Percentiles rank a stretch among this genome's conserved stretches.
phyloP scores from a whole-genome alignment of 1,284 basidiomycete genomes.

The Bondarzewia mesenterica region DNA sequence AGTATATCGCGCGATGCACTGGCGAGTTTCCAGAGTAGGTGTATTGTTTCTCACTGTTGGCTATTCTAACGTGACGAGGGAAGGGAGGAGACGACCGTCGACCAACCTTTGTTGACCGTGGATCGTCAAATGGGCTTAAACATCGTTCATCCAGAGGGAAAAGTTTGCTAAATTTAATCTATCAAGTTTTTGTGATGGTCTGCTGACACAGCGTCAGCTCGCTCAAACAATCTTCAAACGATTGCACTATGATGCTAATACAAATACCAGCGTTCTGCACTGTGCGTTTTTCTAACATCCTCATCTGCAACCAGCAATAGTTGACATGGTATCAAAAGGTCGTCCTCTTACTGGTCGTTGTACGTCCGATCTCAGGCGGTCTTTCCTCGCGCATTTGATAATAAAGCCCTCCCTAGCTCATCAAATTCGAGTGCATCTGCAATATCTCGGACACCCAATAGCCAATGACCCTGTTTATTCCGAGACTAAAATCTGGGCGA shows the following conservation, averaged over 20 bases:
- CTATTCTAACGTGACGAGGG: not conserved
- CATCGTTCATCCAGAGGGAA: conserved; percentile 89
- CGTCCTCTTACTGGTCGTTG: conserved; percentile 83
- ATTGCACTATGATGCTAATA: conserved; percentile 76
- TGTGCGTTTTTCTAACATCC: conserved; percentile 43
- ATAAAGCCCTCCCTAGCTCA: conserved; percentile 50
- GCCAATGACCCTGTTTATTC: conserved; percentile 90
- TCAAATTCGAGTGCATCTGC: conserved; percentile 93
- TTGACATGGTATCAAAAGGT: conserved; percentile 34
- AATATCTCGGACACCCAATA: conserved; percentile 91
- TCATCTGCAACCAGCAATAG: conserved; percentile 1
- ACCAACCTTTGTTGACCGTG: conserved; percentile 84
- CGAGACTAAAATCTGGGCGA: conserved; percentile 73
- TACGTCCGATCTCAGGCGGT: conserved; percentile 31
- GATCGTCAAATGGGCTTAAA: conserved; percentile 96
- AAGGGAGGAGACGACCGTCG: conserved; percentile 76
- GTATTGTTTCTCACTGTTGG: not conserved
- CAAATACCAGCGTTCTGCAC: conserved; percentile 83
- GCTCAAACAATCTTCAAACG: conserved; percentile 88
- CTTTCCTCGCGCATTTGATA: conserved; percentile 1
- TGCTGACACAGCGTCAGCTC: conserved; percentile 36
- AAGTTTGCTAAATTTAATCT: conserved; percentile 39
- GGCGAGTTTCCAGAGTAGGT: conserved; percentile 80
- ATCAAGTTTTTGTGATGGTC: not conserved
- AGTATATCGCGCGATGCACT: conserved; percentile 82